Evolutionary conservation across 352 stramenopile genomes (phyloP).

Genomic region (Saprolegnia parasitica): DNA sequence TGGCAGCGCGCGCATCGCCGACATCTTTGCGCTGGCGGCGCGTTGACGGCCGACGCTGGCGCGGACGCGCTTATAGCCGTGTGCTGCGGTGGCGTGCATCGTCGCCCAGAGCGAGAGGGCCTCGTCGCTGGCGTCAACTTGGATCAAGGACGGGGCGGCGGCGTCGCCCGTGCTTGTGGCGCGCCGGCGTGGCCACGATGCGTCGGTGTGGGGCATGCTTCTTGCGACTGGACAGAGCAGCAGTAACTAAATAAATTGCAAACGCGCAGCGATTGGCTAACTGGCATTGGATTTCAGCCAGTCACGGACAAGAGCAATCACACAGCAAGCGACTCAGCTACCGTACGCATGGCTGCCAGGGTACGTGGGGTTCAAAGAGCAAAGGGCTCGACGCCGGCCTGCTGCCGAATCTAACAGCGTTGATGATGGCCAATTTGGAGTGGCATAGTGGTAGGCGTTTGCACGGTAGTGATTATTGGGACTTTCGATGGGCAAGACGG

Average conservation of each 20-base stretch:
- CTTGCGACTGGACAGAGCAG: too few species aligned
- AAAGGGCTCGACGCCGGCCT: too few species aligned
- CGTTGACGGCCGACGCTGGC: neutral
- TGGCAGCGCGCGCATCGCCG: slow-evolving; percentile 17
- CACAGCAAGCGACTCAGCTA: too few species aligned
- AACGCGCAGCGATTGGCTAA: neutral
- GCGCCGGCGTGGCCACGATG: neutral
- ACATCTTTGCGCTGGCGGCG: neutral
- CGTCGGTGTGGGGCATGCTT: too few species aligned
- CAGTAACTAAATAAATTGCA: too few species aligned
- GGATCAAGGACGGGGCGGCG: neutral
- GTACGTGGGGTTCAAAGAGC: too few species aligned
- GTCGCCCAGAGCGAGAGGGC: neutral
- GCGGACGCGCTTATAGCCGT: slow-evolving; percentile 5
- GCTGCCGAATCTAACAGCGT: too few species aligned
- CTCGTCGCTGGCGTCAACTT: neutral
- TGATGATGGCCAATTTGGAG: too few species aligned
- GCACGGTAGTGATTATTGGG: too few species aligned
- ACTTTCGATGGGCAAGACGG: too few species aligned
- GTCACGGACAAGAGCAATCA: neutral
- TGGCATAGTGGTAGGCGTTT: too few species aligned
- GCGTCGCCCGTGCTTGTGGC: neutral
- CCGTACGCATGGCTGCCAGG: too few species aligned
- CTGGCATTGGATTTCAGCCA: neutral
- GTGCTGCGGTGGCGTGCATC: slow-evolving; percentile 13